Base-by-base conservation (phyloP, 306 rosid genomes). In the Trifolium dubium region DNA sequence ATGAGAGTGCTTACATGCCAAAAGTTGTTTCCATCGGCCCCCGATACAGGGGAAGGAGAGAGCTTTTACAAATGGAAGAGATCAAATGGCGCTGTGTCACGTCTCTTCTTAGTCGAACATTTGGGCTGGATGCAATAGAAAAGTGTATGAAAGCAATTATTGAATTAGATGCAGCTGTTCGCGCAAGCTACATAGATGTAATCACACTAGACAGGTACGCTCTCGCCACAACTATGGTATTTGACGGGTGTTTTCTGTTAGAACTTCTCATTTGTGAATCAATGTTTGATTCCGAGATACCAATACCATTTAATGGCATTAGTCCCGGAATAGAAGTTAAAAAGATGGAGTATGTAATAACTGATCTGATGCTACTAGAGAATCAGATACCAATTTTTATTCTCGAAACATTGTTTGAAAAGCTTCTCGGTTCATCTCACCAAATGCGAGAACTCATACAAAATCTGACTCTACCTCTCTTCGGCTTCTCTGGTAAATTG, bases 11-110 rank as follows among this genome's bases (percentile, higher is more conserved):
- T 10, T 63, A 35, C 77, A 46, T 0, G 4, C 82, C 84, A 12
- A 75, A 72, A 54, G 7, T 53, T 3, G 67, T 80, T 15, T 35
- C 87, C 4, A 67, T 83, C 0, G 84, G 84, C 0, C 82, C 79
- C 15, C 39, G 39, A 0, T 76, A 59, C 41, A 49, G 19, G 1
- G 69, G 67, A 15, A 67, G 28, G 15, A 54, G 8, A 19, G 17
- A 65, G 1, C 37, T 65, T 0, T 55, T 18, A 2, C 55, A 8
- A 13, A 72, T 80, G 71, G 68, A 81, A 55, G 49, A 67, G 49
- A 11, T 30, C 30, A 80, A 83, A 51, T 77, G 28, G 80, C 19
- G 65, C 4, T 60, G 40, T 5, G 37, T 35, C 9, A 7, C 10
- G 0, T 31, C 23, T 5, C 43, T 35, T 31, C 43, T 31, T 5